These are phyloP conservation scores for Beauveria pseudobassiana DNA, from an alignment of 2,329 filamentous ascomycete genomes.

Conservation along the genomic window DNA sequence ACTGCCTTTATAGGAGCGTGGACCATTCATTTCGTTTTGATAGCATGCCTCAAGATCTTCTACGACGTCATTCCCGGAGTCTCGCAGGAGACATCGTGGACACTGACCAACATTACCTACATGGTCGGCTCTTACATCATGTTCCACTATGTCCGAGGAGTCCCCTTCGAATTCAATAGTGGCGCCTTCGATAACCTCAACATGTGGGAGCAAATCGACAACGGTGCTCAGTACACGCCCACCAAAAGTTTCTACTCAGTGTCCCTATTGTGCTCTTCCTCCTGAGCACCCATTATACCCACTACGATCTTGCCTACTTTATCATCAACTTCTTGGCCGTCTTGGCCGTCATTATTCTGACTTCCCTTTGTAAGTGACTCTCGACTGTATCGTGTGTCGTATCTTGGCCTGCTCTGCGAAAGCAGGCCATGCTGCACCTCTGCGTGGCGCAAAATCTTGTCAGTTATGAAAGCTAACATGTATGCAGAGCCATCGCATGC, in stretches of 20 bases:
- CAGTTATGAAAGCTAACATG: slow-evolving; percentile 18
- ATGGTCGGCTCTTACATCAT: slow-evolving; percentile 99
- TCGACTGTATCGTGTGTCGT: neutral
- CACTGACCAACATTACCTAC: slow-evolving; percentile 96
- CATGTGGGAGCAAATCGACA: slow-evolving; percentile 99
- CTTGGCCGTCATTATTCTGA: slow-evolving; percentile 86
- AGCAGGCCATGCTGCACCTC: neutral
- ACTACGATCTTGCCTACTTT: slow-evolving; percentile 96
- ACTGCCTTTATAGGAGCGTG: slow-evolving; percentile 65
- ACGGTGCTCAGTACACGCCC: slow-evolving; percentile 96
- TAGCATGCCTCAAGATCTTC: slow-evolving; percentile 85
- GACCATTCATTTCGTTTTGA: slow-evolving; percentile 94
- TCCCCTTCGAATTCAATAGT: slow-evolving; percentile 97
- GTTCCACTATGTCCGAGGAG: slow-evolving; percentile 98
- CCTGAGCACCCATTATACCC: slow-evolving; percentile 96
- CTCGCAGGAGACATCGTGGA: slow-evolving; percentile 98
- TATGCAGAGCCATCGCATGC: slow-evolving; percentile 65
- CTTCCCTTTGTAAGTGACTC: slow-evolving; percentile 72
- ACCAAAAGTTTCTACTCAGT: slow-evolving; percentile 96
- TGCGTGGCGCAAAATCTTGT: neutral
- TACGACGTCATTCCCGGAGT: slow-evolving; percentile 95
- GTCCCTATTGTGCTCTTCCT: slow-evolving; percentile 93
- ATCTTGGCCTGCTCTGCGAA: neutral
- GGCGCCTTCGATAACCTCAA: slow-evolving; percentile 99
- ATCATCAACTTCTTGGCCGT: slow-evolving; percentile 94